Base-by-base conservation (phyloP, 768 basidiomycete species). In the Trametes cubensis region DNA sequence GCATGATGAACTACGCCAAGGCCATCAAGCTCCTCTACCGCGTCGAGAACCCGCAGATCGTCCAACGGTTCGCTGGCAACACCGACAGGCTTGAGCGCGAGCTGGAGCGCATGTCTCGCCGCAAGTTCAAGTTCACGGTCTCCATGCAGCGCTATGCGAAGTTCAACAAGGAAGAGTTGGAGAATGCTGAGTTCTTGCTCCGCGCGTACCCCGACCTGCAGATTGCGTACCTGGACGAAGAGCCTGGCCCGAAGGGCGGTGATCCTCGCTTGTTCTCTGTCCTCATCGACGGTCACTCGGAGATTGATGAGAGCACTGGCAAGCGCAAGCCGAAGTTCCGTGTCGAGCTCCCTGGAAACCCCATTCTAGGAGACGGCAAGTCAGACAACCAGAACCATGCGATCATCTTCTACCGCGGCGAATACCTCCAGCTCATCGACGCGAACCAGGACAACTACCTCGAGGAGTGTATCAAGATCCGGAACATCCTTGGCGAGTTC, bases 1-100 rank as follows among this genome's bases (percentile, higher is more conserved):
- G 97, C 64, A 98, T 99, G 94, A 98, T 99, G 97, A 98, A 99
- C 79, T 99, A 99, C 78, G 91, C 94, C 70, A 99, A 99, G 78
- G 97, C 97, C 25, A 96, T 99, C 87, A 99, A 99, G 76, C 84
- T 99, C 40, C 84, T 98, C 20, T 98, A 98, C 75, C 92, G 97
- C 39, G 96, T 99, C 64, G 97, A 98, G 78, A 98, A 98, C 76
- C 97, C 97, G 8, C 94, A 94, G 74, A 90, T 98, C 58, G 97
- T 99, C 2, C 94, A 98, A 72, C 85, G 86, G 63, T 96, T 98
- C 76, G 94, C 92, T 42, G 95, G 96, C 5, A 98, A 96, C 78
- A 97, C 97, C 10, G 96, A 98, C 72, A 86, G 89, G 60, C 84
- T 99, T 44, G 97, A 98, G 77, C 87, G 93, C 45, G 96, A 99